A percentile compares a stretch with the other conserved stretches of the same genome.
These are phyloP conservation scores for Mycosphaerella arachidis DNA, from an alignment of 2,329 filamentous ascomycete genomes.

Conservation along the genomic window DNA sequence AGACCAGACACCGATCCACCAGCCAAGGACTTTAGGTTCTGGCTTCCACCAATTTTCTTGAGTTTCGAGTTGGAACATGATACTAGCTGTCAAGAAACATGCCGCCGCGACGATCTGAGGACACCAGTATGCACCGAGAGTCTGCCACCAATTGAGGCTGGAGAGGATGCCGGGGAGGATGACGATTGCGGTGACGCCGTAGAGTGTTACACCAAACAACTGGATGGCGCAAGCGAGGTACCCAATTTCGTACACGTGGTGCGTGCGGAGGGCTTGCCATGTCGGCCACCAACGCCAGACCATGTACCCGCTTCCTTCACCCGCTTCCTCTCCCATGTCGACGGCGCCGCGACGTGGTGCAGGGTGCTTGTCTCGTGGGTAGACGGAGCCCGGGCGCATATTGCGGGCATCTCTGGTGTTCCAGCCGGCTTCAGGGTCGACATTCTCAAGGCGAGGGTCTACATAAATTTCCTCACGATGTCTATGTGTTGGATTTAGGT, in stretches of 20 bases:
- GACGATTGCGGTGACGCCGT: slow-evolving; percentile 18
- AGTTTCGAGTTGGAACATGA: slow-evolving; percentile 26
- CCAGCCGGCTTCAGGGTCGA: slow-evolving; percentile 21
- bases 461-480: neutral
- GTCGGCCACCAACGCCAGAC: slow-evolving; percentile 7
- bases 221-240: slow-evolving; percentile 25
- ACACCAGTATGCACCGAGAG: slow-evolving; percentile 22
- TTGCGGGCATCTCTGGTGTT: slow-evolving; percentile 15
- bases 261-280: slow-evolving; percentile 19
- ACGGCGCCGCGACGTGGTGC: slow-evolving; percentile 3
- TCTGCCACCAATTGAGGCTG: slow-evolving; percentile 17
- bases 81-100: slow-evolving; percentile 25
- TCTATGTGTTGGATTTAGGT: neutral
- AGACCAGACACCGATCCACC: slow-evolving; percentile 27
- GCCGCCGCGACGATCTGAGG: slow-evolving; percentile 23
- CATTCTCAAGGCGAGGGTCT: neutral
- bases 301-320: neutral
- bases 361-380: neutral
- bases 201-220: slow-evolving; percentile 24
- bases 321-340: slow-evolving; percentile 3
- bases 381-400: slow-evolving; percentile 13
- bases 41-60: slow-evolving; percentile 27
- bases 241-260: slow-evolving; percentile 26
- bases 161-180: slow-evolving; percentile 23
- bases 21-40: slow-evolving; percentile 20